Percentiles rank a stretch among this genome's conserved stretches.
These are phyloP conservation scores for Platismatia glauca DNA, from an alignment of 495 filamentous ascomycete species.

Conservation along the genomic window DNA sequence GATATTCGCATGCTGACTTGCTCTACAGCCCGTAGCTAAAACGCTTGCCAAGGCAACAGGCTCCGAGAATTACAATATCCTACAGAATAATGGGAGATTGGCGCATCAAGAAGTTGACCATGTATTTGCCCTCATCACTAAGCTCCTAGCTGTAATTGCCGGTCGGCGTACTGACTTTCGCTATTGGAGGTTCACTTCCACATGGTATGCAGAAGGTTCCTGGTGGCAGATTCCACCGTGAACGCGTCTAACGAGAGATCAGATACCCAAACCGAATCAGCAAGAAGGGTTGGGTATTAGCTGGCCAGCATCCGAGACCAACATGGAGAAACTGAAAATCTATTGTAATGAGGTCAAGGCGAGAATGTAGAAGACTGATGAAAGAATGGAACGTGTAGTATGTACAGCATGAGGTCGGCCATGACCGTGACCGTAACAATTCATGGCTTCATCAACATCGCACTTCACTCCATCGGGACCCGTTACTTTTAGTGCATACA, in stretches of 20 bases:
- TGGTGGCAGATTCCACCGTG: not conserved
- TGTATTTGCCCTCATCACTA: conserved; percentile 41
- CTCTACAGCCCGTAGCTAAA: conserved; percentile 68
- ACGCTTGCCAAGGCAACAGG: conserved; percentile 71
- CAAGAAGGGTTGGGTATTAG: conserved; percentile 67
- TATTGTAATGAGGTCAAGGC: conserved; percentile 73
- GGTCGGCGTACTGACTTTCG: not conserved
- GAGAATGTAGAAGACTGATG: conserved; percentile 57
- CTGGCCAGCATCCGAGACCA: conserved; percentile 68
- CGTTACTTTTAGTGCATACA: not conserved
- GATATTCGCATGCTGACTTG: not conserved
- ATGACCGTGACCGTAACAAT: not conserved
- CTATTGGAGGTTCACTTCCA: conserved; percentile 73
- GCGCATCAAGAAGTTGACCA: conserved; percentile 96
- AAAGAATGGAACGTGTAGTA: not conserved
- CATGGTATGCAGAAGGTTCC: conserved; percentile 50
- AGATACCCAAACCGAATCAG: conserved; percentile 94
- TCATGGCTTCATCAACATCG: not conserved
- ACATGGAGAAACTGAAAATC: conserved; percentile 79
- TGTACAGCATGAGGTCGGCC: not conserved
- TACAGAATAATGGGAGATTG: conserved; percentile 91
- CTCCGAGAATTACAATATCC: conserved; percentile 75
- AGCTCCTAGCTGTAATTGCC: not conserved
- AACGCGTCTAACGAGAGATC: not conserved
- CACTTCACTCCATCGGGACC: not conserved